Conservation (phyloP, 306 rosid species). For the Mimosa bimucronata region DNA sequence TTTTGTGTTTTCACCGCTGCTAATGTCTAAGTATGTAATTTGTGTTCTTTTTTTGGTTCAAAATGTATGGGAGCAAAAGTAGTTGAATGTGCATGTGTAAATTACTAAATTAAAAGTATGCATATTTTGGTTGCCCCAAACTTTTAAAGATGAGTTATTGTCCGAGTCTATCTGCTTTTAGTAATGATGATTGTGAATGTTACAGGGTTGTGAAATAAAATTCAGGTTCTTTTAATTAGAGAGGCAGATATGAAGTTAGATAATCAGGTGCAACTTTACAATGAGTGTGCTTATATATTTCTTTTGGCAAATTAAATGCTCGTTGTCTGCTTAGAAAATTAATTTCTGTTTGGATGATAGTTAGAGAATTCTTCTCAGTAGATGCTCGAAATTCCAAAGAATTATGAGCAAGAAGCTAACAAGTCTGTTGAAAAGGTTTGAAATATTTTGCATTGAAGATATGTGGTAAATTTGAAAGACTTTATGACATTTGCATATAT, state of each 20-base stretch:
- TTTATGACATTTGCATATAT: conserved; percentile 17
- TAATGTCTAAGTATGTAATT: no score
- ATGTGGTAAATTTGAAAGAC: conserved; percentile 25
- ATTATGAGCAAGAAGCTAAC: conserved; percentile 39
- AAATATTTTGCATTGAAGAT: conserved; percentile 35
- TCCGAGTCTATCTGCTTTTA: no score
- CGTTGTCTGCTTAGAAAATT: conserved; percentile 24
- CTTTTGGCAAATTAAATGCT: conserved; percentile 2
- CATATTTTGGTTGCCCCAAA: no score
- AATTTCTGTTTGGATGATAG: conserved; percentile 35
- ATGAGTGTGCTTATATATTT: conserved; percentile 21
- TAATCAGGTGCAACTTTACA: conserved; percentile 52
- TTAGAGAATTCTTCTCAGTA: conserved; percentile 44
- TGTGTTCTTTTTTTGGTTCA: no score
- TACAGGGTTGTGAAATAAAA: no score
- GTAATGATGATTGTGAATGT: no score
- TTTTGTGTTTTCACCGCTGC: no score
- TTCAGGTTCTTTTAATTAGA: conserved; percentile 51
- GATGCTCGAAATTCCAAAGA: conserved; percentile 41
- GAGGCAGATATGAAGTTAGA: conserved; percentile 58
- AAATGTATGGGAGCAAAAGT: no score
- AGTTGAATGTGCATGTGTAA: no score
- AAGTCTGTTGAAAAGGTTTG: conserved; percentile 57
- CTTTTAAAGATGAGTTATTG: no score
- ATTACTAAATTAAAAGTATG: no score